These are phyloP conservation scores for Przewalskia tangutica DNA, from an alignment of 257 asterid species.

Conservation along the genomic window DNA sequence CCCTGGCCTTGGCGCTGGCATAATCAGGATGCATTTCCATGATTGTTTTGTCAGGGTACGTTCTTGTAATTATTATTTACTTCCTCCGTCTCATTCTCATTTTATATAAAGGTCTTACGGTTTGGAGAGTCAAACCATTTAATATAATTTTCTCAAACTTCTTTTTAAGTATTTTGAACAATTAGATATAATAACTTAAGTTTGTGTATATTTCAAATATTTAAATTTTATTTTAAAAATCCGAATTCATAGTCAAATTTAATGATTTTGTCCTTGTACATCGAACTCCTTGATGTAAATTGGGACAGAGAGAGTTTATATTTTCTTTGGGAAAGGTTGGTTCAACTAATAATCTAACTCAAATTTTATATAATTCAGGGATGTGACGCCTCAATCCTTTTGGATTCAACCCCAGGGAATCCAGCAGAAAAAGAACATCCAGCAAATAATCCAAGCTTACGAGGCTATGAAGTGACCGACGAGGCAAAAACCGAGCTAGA, in stretches of 20 bases:
- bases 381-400: slow-evolving; percentile 36
- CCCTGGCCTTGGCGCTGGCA: no score
- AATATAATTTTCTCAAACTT: background rate
- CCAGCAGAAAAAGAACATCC: slow-evolving; percentile 16
- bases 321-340: background rate
- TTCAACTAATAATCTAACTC: background rate
- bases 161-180: background rate
- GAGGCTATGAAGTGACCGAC: slow-evolving; percentile 42
- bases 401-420: slow-evolving; percentile 18
- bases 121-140: background rate
- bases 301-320: background rate
- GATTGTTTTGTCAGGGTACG: no score
- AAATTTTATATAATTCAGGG: slow-evolving; percentile 12
- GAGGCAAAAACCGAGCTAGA: slow-evolving; percentile 25
- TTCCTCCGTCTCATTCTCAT: no score
- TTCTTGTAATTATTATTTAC: no score
- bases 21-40: no score
- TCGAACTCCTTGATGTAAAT: no score
- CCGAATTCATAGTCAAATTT: no score
- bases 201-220: no score
- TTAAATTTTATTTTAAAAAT: no score
- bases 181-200: background rate
- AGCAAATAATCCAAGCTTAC: slow-evolving; percentile 16
- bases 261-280: background rate
- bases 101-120: background rate